Conservation (phyloP, 2,329 filamentous ascomycete genomes). For the Colletotrichum endophyticum region DNA sequence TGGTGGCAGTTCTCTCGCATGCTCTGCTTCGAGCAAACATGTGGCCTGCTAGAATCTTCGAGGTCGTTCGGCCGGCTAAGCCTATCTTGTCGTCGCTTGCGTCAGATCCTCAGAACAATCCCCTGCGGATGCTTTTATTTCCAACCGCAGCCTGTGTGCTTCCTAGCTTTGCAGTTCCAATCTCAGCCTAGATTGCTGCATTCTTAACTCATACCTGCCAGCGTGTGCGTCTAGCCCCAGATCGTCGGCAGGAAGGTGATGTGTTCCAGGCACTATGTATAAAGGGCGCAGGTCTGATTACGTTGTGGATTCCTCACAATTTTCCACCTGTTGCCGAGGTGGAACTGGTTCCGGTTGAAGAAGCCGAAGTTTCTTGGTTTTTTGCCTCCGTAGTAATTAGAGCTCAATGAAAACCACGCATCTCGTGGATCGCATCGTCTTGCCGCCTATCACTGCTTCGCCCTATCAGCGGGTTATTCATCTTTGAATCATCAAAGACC, state of each 20-base stretch:
- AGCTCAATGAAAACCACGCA: background rate
- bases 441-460: background rate
- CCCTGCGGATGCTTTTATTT: background rate
- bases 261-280: background rate
- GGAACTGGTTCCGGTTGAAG: no score
- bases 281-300: background rate
- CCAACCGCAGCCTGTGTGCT: background rate
- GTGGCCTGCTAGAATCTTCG: background rate
- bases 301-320: fast-evolving
- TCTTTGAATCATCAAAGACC: background rate
- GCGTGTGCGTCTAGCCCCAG: background rate
- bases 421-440: background rate
- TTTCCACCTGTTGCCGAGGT: fast-evolving
- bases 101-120: background rate
- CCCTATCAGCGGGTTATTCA: background rate
- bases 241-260: background rate
- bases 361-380: no score
- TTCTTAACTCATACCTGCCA: background rate
- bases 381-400: background rate
- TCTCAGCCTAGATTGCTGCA: background rate
- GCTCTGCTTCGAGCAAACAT: background rate
- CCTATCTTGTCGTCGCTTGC: background rate
- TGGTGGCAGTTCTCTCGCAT: background rate
- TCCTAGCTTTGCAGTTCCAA: fast-evolving
- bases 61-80: no score